A percentile compares a stretch with the other conserved stretches of the same genome.
Conservation (phyloP, 306 rosid genomes). For the Casuarina cunninghamiana region DNA sequence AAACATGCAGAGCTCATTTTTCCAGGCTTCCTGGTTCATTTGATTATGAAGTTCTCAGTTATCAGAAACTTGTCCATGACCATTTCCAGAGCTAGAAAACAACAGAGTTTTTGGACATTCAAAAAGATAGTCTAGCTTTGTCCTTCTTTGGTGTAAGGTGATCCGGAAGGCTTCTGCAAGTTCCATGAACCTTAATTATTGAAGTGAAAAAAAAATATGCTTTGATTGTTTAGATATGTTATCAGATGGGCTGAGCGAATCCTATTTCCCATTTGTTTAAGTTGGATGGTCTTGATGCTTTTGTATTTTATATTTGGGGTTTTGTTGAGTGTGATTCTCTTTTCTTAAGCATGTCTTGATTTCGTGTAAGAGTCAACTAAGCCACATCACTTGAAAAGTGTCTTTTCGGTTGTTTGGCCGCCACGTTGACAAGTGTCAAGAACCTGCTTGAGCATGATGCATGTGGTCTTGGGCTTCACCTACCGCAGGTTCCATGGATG, state of each 20-base stretch:
- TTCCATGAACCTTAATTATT: too few species aligned
- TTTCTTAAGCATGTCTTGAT: not conserved
- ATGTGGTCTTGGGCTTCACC: not conserved
- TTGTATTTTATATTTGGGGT: not conserved
- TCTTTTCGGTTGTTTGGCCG: not conserved
- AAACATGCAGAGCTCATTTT: not conserved
- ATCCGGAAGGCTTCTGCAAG: too few species aligned
- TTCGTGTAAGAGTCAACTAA: not conserved
- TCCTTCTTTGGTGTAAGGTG: too few species aligned
- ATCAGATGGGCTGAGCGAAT: too few species aligned
- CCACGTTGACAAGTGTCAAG: not conserved
- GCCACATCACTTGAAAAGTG: not conserved
- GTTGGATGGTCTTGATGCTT: not conserved
- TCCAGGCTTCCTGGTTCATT: not conserved
- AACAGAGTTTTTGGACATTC: too few species aligned
- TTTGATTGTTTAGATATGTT: too few species aligned
- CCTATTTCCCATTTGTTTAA: not conserved
- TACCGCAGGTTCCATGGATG: not conserved
- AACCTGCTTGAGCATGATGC: not conserved
- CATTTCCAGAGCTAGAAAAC: too few species aligned
- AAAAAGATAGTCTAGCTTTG: too few species aligned
- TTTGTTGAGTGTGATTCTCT: not conserved
- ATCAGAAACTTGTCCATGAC: too few species aligned
- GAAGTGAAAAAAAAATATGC: too few species aligned
- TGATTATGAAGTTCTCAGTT: too few species aligned